Evolutionary conservation across 1,139 yeast species (phyloP), one percentile per base, ranked within the genome.

Genomic region (Blastobotrys elegans): DNA sequence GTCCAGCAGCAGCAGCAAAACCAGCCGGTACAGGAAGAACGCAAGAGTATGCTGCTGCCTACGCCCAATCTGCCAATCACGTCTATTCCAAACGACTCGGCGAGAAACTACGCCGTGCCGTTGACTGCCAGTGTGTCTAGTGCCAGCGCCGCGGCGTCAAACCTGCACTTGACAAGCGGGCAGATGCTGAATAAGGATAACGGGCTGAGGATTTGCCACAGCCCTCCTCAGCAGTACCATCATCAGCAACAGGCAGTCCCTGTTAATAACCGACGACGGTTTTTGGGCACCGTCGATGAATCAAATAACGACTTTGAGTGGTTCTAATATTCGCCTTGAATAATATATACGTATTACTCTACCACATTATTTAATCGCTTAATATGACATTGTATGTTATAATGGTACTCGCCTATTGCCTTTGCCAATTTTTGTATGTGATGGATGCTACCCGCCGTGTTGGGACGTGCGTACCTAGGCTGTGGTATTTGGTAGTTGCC

Each of bases 31-130:
- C 30, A n/a, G 3, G 40, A 36, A 11, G 42, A 42, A 11, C 52
- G 55, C 8, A 43, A 37, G 14, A 55, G 59, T 11, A 44, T 54
- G 24, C 48, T 56, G 41, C 48, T 56, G 31, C 60, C 60, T 3
- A 54, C 60, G 7, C 58, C 60, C 2, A 26, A 43, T 2, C 34
- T 46, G 21, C 49, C 49, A 8, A 38, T 46, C 16, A 26, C 46
- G 20, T 16, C 43, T 10, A 24, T 31, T 27, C 32, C 35, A 14
- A 36, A 37, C 8, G 34, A 39, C 2, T 27, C 24, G 5, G 8
- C 34, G 14, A 8, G 34, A 18, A 39, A 21, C 33, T 11, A 13
- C 18, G 16, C 6, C 30, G 40, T 21, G 17, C 40, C 40, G 18
- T 16, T 36, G 13, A 36, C 40, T 3, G 14, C 27, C 8, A 8